Base-by-base conservation (phyloP, 2,329 filamentous ascomycete genomes). In the Talaromyces piceae region DNA sequence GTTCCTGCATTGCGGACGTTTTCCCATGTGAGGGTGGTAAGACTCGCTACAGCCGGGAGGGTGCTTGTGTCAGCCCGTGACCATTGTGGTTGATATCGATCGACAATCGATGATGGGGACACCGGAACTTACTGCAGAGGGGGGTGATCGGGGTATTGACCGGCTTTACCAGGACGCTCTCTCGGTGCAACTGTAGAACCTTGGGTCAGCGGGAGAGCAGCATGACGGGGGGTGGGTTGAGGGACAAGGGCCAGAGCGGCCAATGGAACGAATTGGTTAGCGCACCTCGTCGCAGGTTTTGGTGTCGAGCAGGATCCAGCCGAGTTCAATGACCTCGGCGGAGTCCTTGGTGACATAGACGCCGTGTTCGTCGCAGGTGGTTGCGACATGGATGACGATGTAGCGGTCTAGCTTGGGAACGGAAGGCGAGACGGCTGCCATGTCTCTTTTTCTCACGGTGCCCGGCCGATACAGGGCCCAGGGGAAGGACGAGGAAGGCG, bases 301-400 rank as follows among this genome's bases (percentile, higher is more conserved):
- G 59, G 89, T 86, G 69, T 96, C 91, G 57, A 96, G 79, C 65
- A 98, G 76, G 67, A 97, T 95, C 93, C 93, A 98, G 58, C 91
- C 93, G 67, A 98, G 81, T 80, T 98, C 93, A 72, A 98, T 98
- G 60, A 98, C 93, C 77, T 98, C 93, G 56, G 93, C 93, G 54
- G 93, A 97, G 74, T 98, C 93, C 75, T 97, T 97, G 54, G 93
- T 98, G 54, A 98, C 93, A 72, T 98, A 98, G 59, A 98, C 93
- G 57, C 93, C 93, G 74, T 98, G 93, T 72, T 98, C 93, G 72
- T 98, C 93, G 74, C 93, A 98, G 61, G 93, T 98, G 30, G 93
- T 98, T 58, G 93, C 93, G 66, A 97, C 91, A 73, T 98, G 93
- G 70, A 97, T 95, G 66, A 98, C 88, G 59, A 96, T 87, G 74